These are phyloP conservation scores for Cenchrus purpureus DNA, from an alignment of 176 grass and related monocot species.

Conservation along the genomic window DNA sequence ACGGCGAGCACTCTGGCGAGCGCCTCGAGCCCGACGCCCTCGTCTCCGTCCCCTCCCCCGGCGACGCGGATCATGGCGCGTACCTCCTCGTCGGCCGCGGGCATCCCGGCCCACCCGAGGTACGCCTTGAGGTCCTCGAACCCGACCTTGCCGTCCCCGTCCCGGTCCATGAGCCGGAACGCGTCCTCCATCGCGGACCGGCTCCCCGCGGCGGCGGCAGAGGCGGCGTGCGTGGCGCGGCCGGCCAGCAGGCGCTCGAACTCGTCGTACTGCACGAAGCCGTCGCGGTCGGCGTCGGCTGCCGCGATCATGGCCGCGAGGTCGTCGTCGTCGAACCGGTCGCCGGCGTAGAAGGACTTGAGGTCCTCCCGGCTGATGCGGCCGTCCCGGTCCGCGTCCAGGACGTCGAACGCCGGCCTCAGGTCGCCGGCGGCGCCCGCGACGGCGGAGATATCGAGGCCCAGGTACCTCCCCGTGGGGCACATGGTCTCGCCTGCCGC, in stretches of 20 bases:
- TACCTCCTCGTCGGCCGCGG: constrained; percentile 73
- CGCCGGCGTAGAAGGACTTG: constrained; percentile 74
- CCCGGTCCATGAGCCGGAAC: constrained; percentile 88
- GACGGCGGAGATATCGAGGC: constrained; percentile 43
- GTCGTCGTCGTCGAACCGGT: constrained; percentile 68
- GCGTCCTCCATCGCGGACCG: constrained; percentile 69
- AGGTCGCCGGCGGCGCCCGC: constrained; percentile 38
- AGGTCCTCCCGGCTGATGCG: constrained; percentile 94
- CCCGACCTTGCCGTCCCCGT: constrained; percentile 93
- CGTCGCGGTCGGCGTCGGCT: constrained; percentile 84
- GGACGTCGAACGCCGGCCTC: constrained; percentile 81
- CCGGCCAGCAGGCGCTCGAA: constrained; percentile 78
- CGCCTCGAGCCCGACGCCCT: constrained; percentile 61
- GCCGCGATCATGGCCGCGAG: constrained; percentile 85
- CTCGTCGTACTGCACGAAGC: constrained; percentile 87
- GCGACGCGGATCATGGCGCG: constrained; percentile 70
- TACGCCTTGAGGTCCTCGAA: constrained; percentile 91
- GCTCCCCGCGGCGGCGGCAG: background rate
- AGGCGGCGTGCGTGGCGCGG: background rate
- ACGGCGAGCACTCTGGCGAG: constrained; percentile 66
- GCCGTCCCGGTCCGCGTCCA: constrained; percentile 92
- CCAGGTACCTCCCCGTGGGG: constrained; percentile 54
- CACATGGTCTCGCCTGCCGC: constrained; percentile 54
- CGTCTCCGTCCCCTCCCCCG: constrained; percentile 36
- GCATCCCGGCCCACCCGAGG: constrained; percentile 79